phyloP scores from a whole-genome alignment of 768 basidiomycete species.

The Hygrophorus pudorinus region DNA sequence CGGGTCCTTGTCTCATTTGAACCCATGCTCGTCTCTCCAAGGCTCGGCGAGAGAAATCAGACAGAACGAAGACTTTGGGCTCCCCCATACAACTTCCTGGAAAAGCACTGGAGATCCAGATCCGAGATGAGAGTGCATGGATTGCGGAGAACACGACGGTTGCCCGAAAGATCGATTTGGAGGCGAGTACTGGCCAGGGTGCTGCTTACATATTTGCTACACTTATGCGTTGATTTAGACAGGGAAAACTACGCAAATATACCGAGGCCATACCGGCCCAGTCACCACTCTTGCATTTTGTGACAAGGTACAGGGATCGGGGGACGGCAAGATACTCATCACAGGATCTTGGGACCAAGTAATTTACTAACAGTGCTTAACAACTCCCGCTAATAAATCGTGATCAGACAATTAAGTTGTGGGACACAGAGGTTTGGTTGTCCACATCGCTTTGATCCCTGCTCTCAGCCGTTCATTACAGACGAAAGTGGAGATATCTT shows the following conservation, averaged over 20 bases:
- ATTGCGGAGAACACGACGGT: constrained; percentile 80
- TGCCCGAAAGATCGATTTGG: constrained; percentile 62
- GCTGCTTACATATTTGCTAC: background rate
- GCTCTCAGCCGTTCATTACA: constrained; percentile 20
- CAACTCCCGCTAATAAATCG: constrained; percentile 1
- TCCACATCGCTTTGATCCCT: constrained; percentile 1
- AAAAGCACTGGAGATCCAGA: constrained; percentile 61
- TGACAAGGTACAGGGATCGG: constrained; percentile 28
- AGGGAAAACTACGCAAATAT: constrained; percentile 67
- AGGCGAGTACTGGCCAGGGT: constrained; percentile 30
- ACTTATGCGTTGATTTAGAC: constrained; percentile 39
- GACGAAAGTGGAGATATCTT: constrained; percentile 63
- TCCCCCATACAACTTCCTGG: constrained; percentile 68
- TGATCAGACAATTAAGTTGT: constrained; percentile 72
- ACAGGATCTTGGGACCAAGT: constrained; percentile 95
- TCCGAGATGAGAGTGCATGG: constrained; percentile 66
- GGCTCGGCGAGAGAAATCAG: constrained; percentile 67
- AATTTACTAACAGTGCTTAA: constrained; percentile 3
- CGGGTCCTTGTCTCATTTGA: constrained; percentile 7
- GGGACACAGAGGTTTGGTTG: constrained; percentile 62
- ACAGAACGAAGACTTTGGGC: constrained; percentile 61
- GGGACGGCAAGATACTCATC: constrained; percentile 48
- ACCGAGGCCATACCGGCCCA: constrained; percentile 80
- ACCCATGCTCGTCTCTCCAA: constrained; percentile 18
- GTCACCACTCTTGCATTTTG: constrained; percentile 76